These are phyloP conservation scores for Haematococcus sp. DNA, from an alignment of 139 green algal genomes.

Conservation along the genomic window DNA sequence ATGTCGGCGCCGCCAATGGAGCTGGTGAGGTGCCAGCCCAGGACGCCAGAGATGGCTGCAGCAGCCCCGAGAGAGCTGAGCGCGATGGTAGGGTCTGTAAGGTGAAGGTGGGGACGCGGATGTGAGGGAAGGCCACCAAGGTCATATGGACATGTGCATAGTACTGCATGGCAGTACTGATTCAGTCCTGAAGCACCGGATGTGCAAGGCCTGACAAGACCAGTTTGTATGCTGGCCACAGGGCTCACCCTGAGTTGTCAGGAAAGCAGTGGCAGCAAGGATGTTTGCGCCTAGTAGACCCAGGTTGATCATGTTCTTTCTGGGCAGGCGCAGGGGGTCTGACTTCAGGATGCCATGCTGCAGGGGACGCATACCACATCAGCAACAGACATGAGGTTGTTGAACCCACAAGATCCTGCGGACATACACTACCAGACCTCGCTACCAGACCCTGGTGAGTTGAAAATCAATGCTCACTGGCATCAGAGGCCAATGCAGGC, in stretches of 20 bases:
- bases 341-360: constrained; percentile 63
- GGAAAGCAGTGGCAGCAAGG: not conserved
- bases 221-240: too few relatives aligned
- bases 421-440: too few relatives aligned
- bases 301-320: constrained; percentile 79
- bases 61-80: not conserved
- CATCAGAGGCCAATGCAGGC: too few relatives aligned
- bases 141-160: too few relatives aligned
- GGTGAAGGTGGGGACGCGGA: not conserved
- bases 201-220: too few relatives aligned
- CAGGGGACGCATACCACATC: not conserved
- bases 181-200: too few relatives aligned
- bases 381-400: not conserved
- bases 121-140: too few relatives aligned
- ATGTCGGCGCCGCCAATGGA: constrained; percentile 83
- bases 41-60: constrained; percentile 39
- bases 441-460: too few relatives aligned
- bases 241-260: not conserved
- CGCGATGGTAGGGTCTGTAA: not conserved
- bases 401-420: too few relatives aligned
- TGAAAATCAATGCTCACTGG: too few relatives aligned
- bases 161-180: too few relatives aligned
- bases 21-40: constrained; percentile 73
- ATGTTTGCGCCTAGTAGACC: constrained; percentile 6
- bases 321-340: constrained; percentile 61